Conservation (phyloP, 176 grass and related monocot genomes). For the Musa itinerans region DNA sequence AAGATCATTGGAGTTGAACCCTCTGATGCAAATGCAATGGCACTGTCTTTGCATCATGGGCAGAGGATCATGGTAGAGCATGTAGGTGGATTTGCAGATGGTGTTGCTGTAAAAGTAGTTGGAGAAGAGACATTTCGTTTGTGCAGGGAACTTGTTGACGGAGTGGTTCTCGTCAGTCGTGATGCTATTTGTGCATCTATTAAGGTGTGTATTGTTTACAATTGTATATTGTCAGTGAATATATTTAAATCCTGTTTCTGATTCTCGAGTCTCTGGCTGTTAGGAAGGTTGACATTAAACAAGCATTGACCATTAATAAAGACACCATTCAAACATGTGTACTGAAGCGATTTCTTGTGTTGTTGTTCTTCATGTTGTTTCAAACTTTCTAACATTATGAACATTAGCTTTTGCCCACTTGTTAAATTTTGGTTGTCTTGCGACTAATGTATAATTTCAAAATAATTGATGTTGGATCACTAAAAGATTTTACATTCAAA, state of each 20-base stretch:
- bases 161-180: slow-evolving; percentile 80
- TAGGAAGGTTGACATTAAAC: too few relatives aligned
- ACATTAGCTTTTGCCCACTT: too few relatives aligned
- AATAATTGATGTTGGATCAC: background rate
- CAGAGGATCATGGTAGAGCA: slow-evolving; percentile 83
- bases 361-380: too few relatives aligned
- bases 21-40: slow-evolving; percentile 98
- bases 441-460: background rate
- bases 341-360: too few relatives aligned
- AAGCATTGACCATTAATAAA: too few relatives aligned
- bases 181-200: slow-evolving; percentile 99
- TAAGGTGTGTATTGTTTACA: slow-evolving; percentile 41
- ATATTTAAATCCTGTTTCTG: too few relatives aligned
- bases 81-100: slow-evolving; percentile 91
- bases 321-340: too few relatives aligned
- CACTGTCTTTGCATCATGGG: slow-evolving; percentile 75
- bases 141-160: slow-evolving; percentile 88
- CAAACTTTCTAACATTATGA: too few relatives aligned
- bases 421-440: background rate
- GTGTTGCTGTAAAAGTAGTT: slow-evolving; percentile 91
- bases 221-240: too few relatives aligned
- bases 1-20: slow-evolving; percentile 98
- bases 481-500: slow-evolving; percentile 17
- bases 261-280: too few relatives aligned
- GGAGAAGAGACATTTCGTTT: slow-evolving; percentile 87